These are phyloP conservation scores for Hemileccinum impolitum DNA, from an alignment of 768 basidiomycete species.

Conservation along the genomic window DNA sequence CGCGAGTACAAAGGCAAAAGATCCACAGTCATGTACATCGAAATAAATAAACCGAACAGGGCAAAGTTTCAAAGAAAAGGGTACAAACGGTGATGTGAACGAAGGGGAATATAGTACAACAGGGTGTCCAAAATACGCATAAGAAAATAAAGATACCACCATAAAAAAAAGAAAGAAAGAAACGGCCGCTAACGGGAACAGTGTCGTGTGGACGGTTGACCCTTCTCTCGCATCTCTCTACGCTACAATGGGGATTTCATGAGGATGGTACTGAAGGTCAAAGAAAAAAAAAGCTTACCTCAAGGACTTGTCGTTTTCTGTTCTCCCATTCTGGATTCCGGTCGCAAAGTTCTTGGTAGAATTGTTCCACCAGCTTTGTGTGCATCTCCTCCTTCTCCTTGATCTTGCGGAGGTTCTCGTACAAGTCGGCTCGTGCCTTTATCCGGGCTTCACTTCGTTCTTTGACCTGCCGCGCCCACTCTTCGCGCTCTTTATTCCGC, in stretches of 20 bases:
- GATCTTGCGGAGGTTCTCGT: slow-evolving; percentile 37
- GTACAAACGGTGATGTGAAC: slow-evolving; percentile 9
- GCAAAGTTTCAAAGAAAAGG: neutral
- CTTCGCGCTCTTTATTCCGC: slow-evolving; percentile 47
- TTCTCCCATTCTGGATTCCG: slow-evolving; percentile 62
- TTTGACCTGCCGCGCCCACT: slow-evolving; percentile 51
- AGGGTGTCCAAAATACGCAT: slow-evolving; percentile 15
- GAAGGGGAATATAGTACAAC: slow-evolving; percentile 24
- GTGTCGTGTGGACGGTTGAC: slow-evolving; percentile 20
- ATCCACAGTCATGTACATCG: slow-evolving; percentile 12
- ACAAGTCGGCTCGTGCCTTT: slow-evolving; percentile 36
- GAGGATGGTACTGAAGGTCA: slow-evolving; percentile 1
- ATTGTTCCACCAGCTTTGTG: slow-evolving; percentile 45
- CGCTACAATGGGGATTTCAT: slow-evolving; percentile 21
- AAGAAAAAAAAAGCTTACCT: slow-evolving; percentile 38
- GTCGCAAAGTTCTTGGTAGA: slow-evolving; percentile 53
- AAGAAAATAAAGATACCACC: slow-evolving; percentile 30
- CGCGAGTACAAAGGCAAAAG: slow-evolving; percentile 14
- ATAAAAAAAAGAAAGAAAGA: slow-evolving; percentile 27
- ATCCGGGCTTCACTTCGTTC: slow-evolving; percentile 51
- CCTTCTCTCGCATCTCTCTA: slow-evolving; percentile 27
- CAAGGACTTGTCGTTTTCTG: slow-evolving; percentile 47
- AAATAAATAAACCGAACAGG: neutral
- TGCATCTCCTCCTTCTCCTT: slow-evolving; percentile 41
- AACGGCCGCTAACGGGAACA: slow-evolving; percentile 7